phyloP scores from a whole-genome alignment of 2,329 filamentous ascomycete genomes.

The Colletotrichum magnum region DNA sequence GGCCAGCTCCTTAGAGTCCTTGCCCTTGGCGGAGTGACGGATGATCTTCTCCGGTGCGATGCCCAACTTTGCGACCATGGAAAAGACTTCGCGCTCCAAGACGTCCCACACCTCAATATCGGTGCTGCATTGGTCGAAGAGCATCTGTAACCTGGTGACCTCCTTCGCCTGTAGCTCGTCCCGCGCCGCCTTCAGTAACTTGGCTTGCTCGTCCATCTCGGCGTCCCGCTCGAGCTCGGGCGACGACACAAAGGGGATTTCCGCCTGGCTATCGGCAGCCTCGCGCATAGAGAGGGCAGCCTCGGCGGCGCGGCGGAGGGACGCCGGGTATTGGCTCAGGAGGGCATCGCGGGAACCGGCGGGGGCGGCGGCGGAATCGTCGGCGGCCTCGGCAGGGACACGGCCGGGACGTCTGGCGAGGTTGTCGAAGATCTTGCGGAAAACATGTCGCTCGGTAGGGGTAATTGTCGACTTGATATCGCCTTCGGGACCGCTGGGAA shows the following conservation, averaged over 20 bases:
- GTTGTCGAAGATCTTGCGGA: constrained; percentile 69
- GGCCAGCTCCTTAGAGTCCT: not conserved
- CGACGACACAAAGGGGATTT: constrained; percentile 1
- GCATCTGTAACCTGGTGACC: constrained; percentile 63
- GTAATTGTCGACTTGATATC: constrained; percentile 67
- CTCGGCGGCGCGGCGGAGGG: constrained; percentile 56
- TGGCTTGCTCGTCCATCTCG: constrained; percentile 46
- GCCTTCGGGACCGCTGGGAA: constrained; percentile 40
- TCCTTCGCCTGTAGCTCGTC: constrained; percentile 53
- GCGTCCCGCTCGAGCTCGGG: constrained; percentile 14
- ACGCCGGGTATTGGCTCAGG: constrained; percentile 54
- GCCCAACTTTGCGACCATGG: constrained; percentile 69
- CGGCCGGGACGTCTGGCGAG: constrained; percentile 47
- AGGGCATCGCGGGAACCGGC: constrained; percentile 53
- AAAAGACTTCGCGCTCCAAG: constrained; percentile 77
- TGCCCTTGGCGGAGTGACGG: not conserved
- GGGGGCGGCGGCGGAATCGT: constrained; percentile 42
- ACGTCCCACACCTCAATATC: constrained; percentile 78
- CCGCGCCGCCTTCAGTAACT: constrained; percentile 57
- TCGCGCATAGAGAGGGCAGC: constrained; percentile 56
- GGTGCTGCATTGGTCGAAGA: constrained; percentile 68
- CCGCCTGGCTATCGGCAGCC: constrained; percentile 27
- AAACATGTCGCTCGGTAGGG: constrained; percentile 69
- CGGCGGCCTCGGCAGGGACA: not conserved
- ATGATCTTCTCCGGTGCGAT: constrained; percentile 53